A percentile compares a stretch with the other conserved stretches of the same genome.
Conservation (phyloP, 306 rosid species). For the Castanea mollissima region DNA sequence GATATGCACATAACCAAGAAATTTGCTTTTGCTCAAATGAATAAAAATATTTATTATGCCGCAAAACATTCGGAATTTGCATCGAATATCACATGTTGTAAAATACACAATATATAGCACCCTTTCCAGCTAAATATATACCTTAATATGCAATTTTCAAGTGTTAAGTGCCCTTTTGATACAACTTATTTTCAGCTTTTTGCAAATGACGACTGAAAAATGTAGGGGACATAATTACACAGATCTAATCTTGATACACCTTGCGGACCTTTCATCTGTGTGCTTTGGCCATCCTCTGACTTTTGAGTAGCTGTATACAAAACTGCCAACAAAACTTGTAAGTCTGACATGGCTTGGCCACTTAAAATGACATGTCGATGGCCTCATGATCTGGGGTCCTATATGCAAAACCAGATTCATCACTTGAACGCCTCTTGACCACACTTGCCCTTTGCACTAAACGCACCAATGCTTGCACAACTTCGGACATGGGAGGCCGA, state of each 20-base stretch:
- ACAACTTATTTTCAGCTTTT: too few relatives aligned
- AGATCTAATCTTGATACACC: conserved; percentile 21
- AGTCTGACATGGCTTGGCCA: conserved; percentile 7
- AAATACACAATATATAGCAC: conserved; percentile 31
- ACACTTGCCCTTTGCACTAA: conserved; percentile 87
- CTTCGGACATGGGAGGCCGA: conserved; percentile 98
- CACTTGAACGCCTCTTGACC: conserved; percentile 83
- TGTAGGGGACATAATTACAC: conserved; percentile 44
- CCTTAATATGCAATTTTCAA: conserved; percentile 21
- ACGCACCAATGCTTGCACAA: conserved; percentile 91
- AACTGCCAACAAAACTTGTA: conserved; percentile 23
- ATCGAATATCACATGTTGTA: neutral
- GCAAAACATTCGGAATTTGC: conserved; percentile 9
- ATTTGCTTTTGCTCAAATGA: neutral
- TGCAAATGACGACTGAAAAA: conserved; percentile 29
- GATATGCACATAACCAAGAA: too few relatives aligned
- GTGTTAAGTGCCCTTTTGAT: neutral
- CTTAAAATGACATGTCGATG: conserved; percentile 62
- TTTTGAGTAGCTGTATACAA: conserved; percentile 38
- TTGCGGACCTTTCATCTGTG: conserved; percentile 25
- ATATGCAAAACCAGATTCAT: conserved; percentile 70
- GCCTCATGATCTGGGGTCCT: conserved; percentile 83
- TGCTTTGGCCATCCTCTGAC: conserved; percentile 18
- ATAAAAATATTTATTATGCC: neutral
- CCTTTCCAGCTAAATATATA: conserved; percentile 41